phyloP scores from a whole-genome alignment of 2,329 filamentous ascomycete genomes.

The Neopestalotiopsis rosae region DNA sequence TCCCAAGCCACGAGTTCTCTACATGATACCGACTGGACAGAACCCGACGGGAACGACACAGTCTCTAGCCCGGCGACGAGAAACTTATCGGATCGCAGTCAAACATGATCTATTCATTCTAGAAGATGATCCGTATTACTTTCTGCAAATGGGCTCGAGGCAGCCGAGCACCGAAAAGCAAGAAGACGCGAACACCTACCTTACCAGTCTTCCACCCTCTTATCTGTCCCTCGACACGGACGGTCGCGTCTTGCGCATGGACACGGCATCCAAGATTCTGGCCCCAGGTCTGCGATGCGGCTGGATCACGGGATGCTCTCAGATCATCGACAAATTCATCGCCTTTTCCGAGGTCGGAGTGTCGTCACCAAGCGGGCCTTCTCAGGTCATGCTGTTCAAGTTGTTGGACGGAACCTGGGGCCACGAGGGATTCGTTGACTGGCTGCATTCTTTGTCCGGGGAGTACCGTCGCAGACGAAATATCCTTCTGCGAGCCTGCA shows the following conservation, averaged over 20 bases:
- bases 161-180: not conserved
- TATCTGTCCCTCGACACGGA: conserved; percentile 40
- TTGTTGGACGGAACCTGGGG: conserved; percentile 38
- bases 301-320: conserved; percentile 35
- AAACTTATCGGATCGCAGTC: conserved; percentile 69
- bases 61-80: conserved; percentile 59
- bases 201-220: conserved; percentile 26
- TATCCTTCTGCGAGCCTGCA: not conserved
- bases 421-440: conserved; percentile 34
- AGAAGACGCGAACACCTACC: conserved; percentile 23
- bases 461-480: conserved; percentile 27
- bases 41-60: conserved; percentile 80
- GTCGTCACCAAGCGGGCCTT: conserved; percentile 29
- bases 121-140: conserved; percentile 80
- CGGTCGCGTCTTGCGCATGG: conserved; percentile 37
- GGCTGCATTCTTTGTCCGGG: conserved; percentile 33
- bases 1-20: conserved; percentile 70
- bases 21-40: conserved; percentile 75
- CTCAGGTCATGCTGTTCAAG: conserved; percentile 37
- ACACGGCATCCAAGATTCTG: conserved; percentile 38
- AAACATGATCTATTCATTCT: conserved; percentile 75
- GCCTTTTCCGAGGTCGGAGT: conserved; percentile 29
- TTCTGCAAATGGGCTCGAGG: conserved; percentile 64
- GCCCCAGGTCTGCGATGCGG: conserved; percentile 36
- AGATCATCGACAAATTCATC: conserved; percentile 34